These are phyloP conservation scores for Ceratocystis eucalypticola DNA, from an alignment of 2,329 filamentous ascomycete genomes.

Conservation along the genomic window DNA sequence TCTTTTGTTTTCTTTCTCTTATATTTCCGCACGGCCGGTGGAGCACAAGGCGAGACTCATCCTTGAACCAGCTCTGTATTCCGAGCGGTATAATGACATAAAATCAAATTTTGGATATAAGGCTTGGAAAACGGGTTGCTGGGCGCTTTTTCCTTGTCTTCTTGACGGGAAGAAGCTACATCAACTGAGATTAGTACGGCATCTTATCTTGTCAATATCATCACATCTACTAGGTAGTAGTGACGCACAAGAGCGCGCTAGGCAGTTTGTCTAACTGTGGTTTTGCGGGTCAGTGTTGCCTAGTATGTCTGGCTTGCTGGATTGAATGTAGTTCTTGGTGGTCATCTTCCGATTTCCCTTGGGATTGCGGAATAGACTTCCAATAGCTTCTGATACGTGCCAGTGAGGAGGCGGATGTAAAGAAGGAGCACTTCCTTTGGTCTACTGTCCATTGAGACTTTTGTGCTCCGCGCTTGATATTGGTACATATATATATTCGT, in stretches of 20 bases:
- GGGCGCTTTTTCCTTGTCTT: not conserved
- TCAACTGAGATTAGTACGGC: constrained; percentile 21
- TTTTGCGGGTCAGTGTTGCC: not conserved
- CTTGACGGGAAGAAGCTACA: constrained; percentile 5
- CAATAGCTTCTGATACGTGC: not conserved
- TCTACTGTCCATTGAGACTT: not conserved
- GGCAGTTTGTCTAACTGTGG: not conserved
- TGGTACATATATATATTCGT: not conserved
- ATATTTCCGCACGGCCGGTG: constrained; percentile 54
- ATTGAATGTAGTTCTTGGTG: not conserved
- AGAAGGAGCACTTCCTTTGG: not conserved
- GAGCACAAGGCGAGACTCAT: constrained; percentile 63
- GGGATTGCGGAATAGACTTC: not conserved
- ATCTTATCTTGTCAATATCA: not conserved
- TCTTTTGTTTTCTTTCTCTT: constrained; percentile 11
- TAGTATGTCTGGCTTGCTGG: not conserved
- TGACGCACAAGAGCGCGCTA: not conserved
- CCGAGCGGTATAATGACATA: constrained; percentile 51
- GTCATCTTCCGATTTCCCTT: not conserved
- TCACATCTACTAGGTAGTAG: not conserved
- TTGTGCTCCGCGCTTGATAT: not conserved
- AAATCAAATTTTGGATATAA: not conserved
- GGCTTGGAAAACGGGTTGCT: constrained; percentile 17
- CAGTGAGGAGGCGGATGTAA: not conserved
- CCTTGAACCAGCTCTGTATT: constrained; percentile 58